Evolutionary conservation across 2,329 filamentous ascomycete species (phyloP), one percentile per base, ranked within the genome.

Genomic region (Aureobasidium sp.): DNA sequence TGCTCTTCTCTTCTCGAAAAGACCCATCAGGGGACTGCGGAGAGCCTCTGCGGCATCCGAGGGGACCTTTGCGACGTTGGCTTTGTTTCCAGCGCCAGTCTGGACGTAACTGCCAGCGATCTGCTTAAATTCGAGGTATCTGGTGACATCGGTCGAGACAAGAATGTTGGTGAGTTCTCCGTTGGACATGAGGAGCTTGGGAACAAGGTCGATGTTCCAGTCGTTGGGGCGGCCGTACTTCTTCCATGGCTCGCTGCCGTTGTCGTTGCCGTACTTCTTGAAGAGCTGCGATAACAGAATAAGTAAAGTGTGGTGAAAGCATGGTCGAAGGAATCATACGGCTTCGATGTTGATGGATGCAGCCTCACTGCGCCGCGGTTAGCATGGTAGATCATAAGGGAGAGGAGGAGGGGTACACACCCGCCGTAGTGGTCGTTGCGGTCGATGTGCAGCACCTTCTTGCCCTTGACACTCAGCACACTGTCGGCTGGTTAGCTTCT

Each of bases 141-240:
- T 73, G 61, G 79, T 81, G 63, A 81, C 78, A 65, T 97, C 91
- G 77, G 93, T 97, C 57, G 92, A 96, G 66, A 97, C 91, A 73
- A 99, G 86, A 72, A 99, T 97, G 79, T 97, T 97, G 75, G 93
- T 97, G 74, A 99, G 82, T 80, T 99, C 93, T 76, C 94, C 94
- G 66, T 95, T 96, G 64, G 93, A 91, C 92, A 99, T 97, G 76
- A 99, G 85, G 72, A 99, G 87, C 83, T 99, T 99, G 68, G 94
- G 93, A 53, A 99, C 92, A 64, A 99, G 84, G 75, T 99, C 95
- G 77, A 99, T 95, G 82, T 97, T 97, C 94, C 94, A 99, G 83
- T 97, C 93, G 79, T 97, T 97, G 74, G 87, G 82, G 64, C 94
- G 89, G 70, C 93, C 93, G 76, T 97, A 97, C 78, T 96, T 92